Evolutionary conservation across 176 grass and related monocot species (phyloP), one percentile per base, ranked within the genome.

Genomic region (Zea luxurians): DNA sequence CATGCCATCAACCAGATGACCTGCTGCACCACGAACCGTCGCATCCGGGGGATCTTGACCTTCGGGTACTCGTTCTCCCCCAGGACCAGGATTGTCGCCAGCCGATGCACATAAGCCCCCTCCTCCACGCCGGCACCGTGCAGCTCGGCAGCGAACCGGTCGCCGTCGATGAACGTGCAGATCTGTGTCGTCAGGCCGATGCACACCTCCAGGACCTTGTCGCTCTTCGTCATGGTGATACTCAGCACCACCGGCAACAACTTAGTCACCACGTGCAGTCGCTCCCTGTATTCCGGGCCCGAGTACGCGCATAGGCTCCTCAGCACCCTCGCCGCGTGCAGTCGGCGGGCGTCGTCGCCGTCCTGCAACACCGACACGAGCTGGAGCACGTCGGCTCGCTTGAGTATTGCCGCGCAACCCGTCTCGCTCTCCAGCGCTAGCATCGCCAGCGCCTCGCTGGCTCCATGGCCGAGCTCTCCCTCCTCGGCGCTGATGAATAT

Each of bases 361-460:
- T 49, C 47, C 9, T 73, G 57, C 11, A 96, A 18, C 50, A 64
- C 78, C 45, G 37, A 38, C 4, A 88, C 59, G n/a, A 92, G 76
- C 17, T 41, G 80, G 46, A 92, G 53, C 7, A 81, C 81, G 36
- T 76, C 50, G 42, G 49, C 34, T 17, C 82, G 77, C 81, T 68
- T 86, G n/a, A 91, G 84, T 18, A 96, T 87, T 41, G 74, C 76
- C 13, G 44, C n/a, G 75, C 93, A 96, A 37, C 91, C 91, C 61
- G 12, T 36, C 72, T 66, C 74, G 77, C 74, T 94, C 48, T 94
- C 92, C 68, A 89, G 18, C 15, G 82, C 83, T 6, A 94, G 69
- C 83, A 91, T 89, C 10, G 77, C 76, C 64, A 94, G 72, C 20
- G 92, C 80, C 83, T 91, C 83, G 42, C 92, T 80, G 61, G 83